Conservation (phyloP, 2,329 filamentous ascomycete genomes). For the Coniochaeta prunicola region DNA sequence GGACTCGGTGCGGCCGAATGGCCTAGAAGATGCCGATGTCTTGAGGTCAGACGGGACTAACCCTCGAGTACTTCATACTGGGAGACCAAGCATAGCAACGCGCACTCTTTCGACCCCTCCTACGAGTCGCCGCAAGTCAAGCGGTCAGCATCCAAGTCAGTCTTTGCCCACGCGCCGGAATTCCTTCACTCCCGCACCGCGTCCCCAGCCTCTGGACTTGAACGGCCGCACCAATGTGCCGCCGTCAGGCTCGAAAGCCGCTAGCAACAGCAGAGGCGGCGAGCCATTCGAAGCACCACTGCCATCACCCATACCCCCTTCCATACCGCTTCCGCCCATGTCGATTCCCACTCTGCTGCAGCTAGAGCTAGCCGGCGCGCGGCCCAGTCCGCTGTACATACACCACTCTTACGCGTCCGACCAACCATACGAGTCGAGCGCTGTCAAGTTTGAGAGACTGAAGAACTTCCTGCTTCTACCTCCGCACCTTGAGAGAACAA, state of each 20-base stretch:
- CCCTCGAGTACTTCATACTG: slow-evolving; percentile 24
- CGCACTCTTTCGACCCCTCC: slow-evolving; percentile 48
- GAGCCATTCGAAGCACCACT: slow-evolving; percentile 20
- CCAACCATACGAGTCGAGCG: slow-evolving; percentile 81
- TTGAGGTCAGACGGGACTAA: slow-evolving; percentile 13
- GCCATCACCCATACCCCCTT: slow-evolving; percentile 42
- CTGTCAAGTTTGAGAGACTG: slow-evolving; percentile 84
- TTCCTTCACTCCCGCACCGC: slow-evolving; percentile 38
- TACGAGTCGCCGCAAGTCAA: slow-evolving; percentile 29
- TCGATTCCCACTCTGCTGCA: slow-evolving; percentile 59
- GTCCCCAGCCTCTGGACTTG: slow-evolving; percentile 38
- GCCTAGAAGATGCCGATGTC: slow-evolving; percentile 4
- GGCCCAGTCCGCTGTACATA: slow-evolving; percentile 60
- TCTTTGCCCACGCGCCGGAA: slow-evolving; percentile 34
- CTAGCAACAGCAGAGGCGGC: slow-evolving; percentile 10
- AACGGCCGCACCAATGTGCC: slow-evolving; percentile 17
- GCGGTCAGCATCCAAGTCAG: slow-evolving; percentile 21
- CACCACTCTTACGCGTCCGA: slow-evolving; percentile 50
- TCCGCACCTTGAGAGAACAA: slow-evolving; percentile 71
- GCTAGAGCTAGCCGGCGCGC: slow-evolving; percentile 54
- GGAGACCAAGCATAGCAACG: slow-evolving; percentile 14
- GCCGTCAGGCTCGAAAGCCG: slow-evolving; percentile 9
- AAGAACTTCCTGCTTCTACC: slow-evolving; percentile 83
- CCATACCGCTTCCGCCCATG: slow-evolving; percentile 59
- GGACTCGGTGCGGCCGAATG: slow-evolving; percentile 11